Evolutionary conservation across 202 grass and related monocot genomes (phyloP), one percentile per base, ranked within the genome.

Genomic region (Hordeum pubiflorum): DNA sequence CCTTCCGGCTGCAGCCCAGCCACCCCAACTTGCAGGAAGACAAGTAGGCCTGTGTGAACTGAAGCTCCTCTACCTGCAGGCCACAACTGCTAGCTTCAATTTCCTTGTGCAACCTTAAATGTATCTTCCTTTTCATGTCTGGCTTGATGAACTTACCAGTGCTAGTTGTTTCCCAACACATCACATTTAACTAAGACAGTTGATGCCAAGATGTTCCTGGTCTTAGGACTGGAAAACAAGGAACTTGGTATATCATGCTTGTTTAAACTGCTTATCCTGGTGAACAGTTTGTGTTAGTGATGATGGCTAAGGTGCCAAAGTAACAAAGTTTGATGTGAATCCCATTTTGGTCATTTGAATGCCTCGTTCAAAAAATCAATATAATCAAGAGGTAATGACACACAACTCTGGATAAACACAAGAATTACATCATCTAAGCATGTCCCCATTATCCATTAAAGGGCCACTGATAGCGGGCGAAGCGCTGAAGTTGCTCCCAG

Each of bases 1-100:
- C 80, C 70, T 99, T 99, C 79, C 69, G 85, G 5, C 85, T 99
- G 65, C 92, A 99, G 76, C 91, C 91, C 31, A 93, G 87, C 87
- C 96, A 99, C 56, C 96, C 90, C 63, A 93, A 95, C 80, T 86
- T 95, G 54, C 92, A 99, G 70, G 87, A 91, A 43, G 90, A 91
- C 78, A 66, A 87, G 83, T 89, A 72, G 81, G 83, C 29, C 14
- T 27, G 22, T 38, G 32, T 77, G 18, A 52, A 66, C 64, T 90
- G 63, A 80, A 81, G 57, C 46, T 80, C 54, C 40, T 41, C 7
- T 56, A 58, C 14, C 63, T 87, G 75, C 70, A 70, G 12, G 6
- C 46, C 72, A 27, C 63, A 76, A 10, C 14, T 81, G 13, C 77
- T 57, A 27, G 6, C 48, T 81, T 61, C 39, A 39, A 70, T 75